phyloP scores from a whole-genome alignment of 495 filamentous ascomycete genomes.

The Hypoxylon trugodes region DNA sequence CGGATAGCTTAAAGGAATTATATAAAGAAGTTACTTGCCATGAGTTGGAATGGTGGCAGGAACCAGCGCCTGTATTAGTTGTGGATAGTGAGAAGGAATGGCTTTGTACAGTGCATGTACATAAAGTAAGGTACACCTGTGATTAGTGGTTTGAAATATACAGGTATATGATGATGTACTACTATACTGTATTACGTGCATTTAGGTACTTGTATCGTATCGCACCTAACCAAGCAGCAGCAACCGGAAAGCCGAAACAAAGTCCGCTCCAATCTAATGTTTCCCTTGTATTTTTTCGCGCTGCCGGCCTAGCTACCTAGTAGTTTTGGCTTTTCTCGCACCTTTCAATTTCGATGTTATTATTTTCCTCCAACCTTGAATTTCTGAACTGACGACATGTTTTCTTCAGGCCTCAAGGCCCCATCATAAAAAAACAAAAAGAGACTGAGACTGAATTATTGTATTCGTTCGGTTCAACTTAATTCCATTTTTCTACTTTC shows the following conservation, averaged over 20 bases:
- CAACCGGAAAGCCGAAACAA: slow-evolving; percentile 30
- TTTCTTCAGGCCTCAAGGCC: slow-evolving; percentile 21
- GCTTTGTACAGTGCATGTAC: slow-evolving; percentile 17
- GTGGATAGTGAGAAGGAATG: slow-evolving; percentile 13
- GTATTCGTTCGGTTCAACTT: slow-evolving; percentile 13
- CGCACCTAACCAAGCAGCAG: background rate
- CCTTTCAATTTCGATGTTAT: slow-evolving; percentile 16
- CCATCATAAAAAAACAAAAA: slow-evolving; percentile 13
- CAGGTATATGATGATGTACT: background rate
- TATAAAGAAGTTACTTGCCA: too few species aligned
- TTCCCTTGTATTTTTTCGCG: background rate
- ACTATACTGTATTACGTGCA: background rate
- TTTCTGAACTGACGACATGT: slow-evolving; percentile 27
- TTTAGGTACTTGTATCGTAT: background rate
- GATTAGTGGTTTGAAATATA: slow-evolving; percentile 28
- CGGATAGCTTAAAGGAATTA: too few species aligned
- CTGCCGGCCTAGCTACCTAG: background rate
- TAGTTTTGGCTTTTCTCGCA: slow-evolving; percentile 17
- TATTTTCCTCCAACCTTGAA: slow-evolving; percentile 7
- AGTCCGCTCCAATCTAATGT: slow-evolving; percentile 27
- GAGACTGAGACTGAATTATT: slow-evolving; percentile 19
- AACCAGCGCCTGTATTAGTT: background rate
- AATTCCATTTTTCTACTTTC: background rate
- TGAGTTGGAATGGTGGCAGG: background rate
- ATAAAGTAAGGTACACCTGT: slow-evolving; percentile 15